phyloP scores from a whole-genome alignment of 805 yeast genomes.

The Ogataea siamensis region DNA sequence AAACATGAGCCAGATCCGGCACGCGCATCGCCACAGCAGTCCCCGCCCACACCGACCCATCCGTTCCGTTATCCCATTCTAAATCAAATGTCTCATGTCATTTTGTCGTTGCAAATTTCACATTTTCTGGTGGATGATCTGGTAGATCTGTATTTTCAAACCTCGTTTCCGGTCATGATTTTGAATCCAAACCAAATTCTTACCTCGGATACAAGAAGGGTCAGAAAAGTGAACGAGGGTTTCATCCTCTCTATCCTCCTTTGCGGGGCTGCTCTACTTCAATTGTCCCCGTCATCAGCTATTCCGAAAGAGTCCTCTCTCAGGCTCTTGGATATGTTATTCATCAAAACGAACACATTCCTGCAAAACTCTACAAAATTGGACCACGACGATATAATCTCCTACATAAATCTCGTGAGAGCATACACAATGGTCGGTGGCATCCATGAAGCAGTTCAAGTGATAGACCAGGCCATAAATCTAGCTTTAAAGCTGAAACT shows the following conservation, averaged over 20 bases:
- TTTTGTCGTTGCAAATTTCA: constrained; percentile 11
- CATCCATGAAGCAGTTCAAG: constrained; percentile 11
- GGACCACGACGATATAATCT: constrained; percentile 18
- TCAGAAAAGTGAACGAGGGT: constrained; percentile 12
- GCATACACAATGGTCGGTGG: constrained; percentile 14
- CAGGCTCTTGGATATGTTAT: constrained; percentile 6
- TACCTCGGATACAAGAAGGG: neutral
- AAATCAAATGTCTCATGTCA: constrained; percentile 7
- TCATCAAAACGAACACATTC: constrained; percentile 9
- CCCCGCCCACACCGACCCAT: neutral
- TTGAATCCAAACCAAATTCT: constrained; percentile 11
- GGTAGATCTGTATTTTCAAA: constrained; percentile 15
- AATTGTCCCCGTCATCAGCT: constrained; percentile 4
- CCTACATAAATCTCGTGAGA: constrained; percentile 18
- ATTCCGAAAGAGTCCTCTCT: constrained; percentile 4
- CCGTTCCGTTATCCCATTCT: constrained; percentile 12
- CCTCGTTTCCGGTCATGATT: constrained; percentile 10
- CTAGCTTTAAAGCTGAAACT: constrained; percentile 18
- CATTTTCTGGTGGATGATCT: constrained; percentile 9
- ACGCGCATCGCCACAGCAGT: neutral
- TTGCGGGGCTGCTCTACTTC: constrained; percentile 10
- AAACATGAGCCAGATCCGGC: constrained; percentile 2
- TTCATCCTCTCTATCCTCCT: constrained; percentile 13
- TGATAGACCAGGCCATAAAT: constrained; percentile 13
- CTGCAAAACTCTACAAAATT: constrained; percentile 17